A percentile compares a stretch with the other conserved stretches of the same genome.
phyloP scores from a whole-genome alignment of 2,329 filamentous ascomycete species.

The Cytospora piceae region DNA sequence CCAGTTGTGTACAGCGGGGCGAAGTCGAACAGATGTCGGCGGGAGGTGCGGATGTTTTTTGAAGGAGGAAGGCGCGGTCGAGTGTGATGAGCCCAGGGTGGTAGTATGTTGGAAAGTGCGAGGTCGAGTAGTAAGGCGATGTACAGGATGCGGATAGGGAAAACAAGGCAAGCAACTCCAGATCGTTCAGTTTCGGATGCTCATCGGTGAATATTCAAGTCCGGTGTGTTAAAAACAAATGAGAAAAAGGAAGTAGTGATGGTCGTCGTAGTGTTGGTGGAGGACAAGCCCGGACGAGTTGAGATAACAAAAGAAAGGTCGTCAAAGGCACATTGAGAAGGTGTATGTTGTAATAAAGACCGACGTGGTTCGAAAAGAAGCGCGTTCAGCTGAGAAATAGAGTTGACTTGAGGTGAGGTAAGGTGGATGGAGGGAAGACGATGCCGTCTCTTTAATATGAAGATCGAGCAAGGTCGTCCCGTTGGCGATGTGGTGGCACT shows the following conservation, averaged over 20 bases:
- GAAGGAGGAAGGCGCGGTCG: not conserved
- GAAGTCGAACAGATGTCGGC: slow-evolving; percentile 6
- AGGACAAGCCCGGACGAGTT: slow-evolving; percentile 38
- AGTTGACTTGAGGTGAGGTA: not conserved
- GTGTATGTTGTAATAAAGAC: slow-evolving; percentile 28
- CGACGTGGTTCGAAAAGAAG: slow-evolving; percentile 18
- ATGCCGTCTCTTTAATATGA: slow-evolving; percentile 16
- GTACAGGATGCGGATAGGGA: slow-evolving; percentile 29
- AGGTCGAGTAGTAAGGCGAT: slow-evolving; percentile 24
- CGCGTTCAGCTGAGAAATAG: slow-evolving; percentile 5
- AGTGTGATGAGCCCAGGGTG: not conserved
- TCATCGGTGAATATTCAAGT: slow-evolving; percentile 48
- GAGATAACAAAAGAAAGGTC: slow-evolving; percentile 38
- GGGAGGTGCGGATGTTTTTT: slow-evolving; percentile 14
- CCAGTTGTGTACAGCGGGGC: slow-evolving; percentile 24
- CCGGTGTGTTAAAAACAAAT: slow-evolving; percentile 42
- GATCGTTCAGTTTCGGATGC: slow-evolving; percentile 51
- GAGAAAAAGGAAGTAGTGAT: slow-evolving; percentile 38
- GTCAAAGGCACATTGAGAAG: slow-evolving; percentile 35
- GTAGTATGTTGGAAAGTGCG: slow-evolving; percentile 27
- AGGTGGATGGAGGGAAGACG: slow-evolving; percentile 14
- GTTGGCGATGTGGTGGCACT: slow-evolving; percentile 12
- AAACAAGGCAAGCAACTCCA: slow-evolving; percentile 42
- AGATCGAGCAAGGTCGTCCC: slow-evolving; percentile 25
- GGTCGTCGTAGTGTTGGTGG: slow-evolving; percentile 37